Base-by-base conservation (phyloP, 768 basidiomycete genomes). In the Clitopilus passeckerianus region DNA sequence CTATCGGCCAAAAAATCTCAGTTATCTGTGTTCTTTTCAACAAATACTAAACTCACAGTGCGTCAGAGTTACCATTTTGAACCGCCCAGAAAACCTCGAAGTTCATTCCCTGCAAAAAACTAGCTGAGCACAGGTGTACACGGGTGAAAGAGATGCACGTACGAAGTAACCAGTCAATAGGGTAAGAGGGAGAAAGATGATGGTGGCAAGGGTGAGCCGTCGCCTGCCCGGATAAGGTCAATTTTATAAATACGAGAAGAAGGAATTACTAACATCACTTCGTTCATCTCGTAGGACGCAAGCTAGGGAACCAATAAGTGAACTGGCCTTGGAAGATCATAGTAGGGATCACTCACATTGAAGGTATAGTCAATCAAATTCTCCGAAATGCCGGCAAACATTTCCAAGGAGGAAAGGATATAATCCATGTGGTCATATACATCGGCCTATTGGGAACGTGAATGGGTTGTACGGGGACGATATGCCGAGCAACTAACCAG, bases 401-500 rank as follows among this genome's bases (percentile, higher is more conserved):
- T 88, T 60, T 91, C 90, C 54, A 91, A 67, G 63, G 84, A 87
- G 1, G 78, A 76, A 23, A 91, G 67, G 34, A 87, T 84, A 60
- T 86, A 86, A 57, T 90, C 89, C 76, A 87, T 85, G 63, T 91
- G 90, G 66, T 91, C 90, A 60, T 82, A 78, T 1, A 90, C 86
- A 66, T 91, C 89, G 9, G 87, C 87, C 85, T 87, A 58, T 7
- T 3, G 53, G 27, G 30, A 22, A n/a, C 46, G 61, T n/a, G 58
- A 57, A n/a, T n/a, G 22, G 22, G 6, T 30, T 46, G 12, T 6
- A 58, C 7, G 30, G 1, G n/a, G 18, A 34, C 61, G 27, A 22
- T 15, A 20, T 8, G 34, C 18, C 52, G 52, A 50, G 16, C 6
- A 24, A 70, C 78, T 15, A 41, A 86, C 86, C 56, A 87, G 73